A percentile compares a stretch with the other conserved stretches of the same genome.
Conservation (phyloP, 2,329 filamentous ascomycete species). For the Talaromyces funiculosus region DNA sequence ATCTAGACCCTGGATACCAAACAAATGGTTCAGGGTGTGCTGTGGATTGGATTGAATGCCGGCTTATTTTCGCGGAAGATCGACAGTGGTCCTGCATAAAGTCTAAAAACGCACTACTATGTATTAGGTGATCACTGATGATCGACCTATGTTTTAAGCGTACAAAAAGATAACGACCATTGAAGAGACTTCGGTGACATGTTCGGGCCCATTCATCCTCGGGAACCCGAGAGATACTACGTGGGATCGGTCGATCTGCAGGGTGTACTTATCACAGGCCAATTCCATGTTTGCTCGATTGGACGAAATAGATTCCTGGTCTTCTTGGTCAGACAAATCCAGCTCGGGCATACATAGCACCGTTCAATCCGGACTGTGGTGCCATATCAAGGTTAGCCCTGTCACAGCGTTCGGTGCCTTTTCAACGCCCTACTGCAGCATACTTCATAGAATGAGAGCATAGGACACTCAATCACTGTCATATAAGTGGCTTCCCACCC, state of each 20-base stretch:
- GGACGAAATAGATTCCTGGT: not conserved
- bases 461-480: too few species aligned
- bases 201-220: not conserved
- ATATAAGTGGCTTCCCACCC: too few species aligned
- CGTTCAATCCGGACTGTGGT: too few species aligned
- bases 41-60: not conserved
- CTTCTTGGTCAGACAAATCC: not conserved
- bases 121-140: too few species aligned
- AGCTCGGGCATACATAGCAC: not conserved
- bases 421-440: too few species aligned
- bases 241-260: not conserved
- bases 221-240: not conserved
- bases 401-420: too few species aligned
- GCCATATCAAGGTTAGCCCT: too few species aligned
- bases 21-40: not conserved
- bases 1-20: not conserved
- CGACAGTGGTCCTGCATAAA: not conserved
- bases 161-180: not conserved
- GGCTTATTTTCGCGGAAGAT: not conserved
- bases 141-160: not conserved
- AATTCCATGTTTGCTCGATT: not conserved
- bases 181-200: not conserved
- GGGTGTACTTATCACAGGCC: not conserved
- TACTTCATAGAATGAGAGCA: too few species aligned
- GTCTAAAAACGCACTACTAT: not conserved